Evolutionary conservation across 225 moss, liverwort and hornwort species (phyloP), one percentile per base, ranked within the genome.

Genomic region (Anthoceros angustus): DNA sequence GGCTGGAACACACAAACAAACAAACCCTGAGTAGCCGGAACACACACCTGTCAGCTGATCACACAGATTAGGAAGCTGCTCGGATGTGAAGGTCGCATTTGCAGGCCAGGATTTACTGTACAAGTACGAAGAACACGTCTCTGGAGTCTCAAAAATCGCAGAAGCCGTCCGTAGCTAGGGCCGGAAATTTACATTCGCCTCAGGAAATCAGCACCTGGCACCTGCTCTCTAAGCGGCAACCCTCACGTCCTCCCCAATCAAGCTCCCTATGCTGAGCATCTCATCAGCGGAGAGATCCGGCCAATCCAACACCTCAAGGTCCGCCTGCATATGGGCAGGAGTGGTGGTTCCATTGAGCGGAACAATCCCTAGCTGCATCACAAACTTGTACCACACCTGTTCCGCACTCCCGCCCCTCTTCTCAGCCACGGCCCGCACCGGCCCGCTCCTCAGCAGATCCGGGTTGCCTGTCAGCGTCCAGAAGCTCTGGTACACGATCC

Each of bases 321-420:
- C 49, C 20, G 49, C 49, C 10, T 50, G 15, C 7, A 16, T 16
- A 20, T 50, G 49, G 20, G 49, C 49, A 14, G 49, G 49, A 16
- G 5, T 50, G 14, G 49, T 50, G 49, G 49, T 50, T 5, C 49
- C 49, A 16, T 50, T 50, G 6, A 50, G 49, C 20, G 49, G 49
- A 16, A 50, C 49, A 50, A 50, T 50, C 5, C 49, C 49, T 20
- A 50, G 49, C 49, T 50, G 49, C 10, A 50, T 50, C 49, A 50
- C 49, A 50, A 50, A 50, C 49, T 50, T 50, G 49, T 50, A 50
- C 49, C 15, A 16, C 49, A 50, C 49, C 49, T 50, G 49, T 20
- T 50, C 49, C 49, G 49, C 16, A 50, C 6, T 50, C 15, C 49
- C 49, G 10, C 49, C 49, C 20, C 49, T 50, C 8, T 5, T 50